Evolutionary conservation across 495 filamentous ascomycete genomes (phyloP).

Genomic region (Amphirosellinia nigrospora): DNA sequence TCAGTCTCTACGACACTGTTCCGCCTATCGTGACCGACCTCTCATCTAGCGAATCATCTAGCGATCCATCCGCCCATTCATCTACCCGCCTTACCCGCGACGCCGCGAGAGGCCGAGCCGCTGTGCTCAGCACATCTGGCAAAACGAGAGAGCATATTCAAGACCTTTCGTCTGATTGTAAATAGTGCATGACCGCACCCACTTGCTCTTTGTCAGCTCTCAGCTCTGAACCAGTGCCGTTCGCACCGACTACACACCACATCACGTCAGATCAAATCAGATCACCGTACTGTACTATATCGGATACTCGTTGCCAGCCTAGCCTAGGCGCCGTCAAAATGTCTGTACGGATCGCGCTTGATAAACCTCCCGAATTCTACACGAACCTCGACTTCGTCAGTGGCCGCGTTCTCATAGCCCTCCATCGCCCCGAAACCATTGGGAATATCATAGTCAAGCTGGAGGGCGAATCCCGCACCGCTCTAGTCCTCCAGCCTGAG

Average conservation of each 20-base stretch:
- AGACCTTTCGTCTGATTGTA: neutral
- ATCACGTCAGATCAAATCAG: no score
- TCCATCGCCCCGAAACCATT: conserved; percentile 69
- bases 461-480: conserved; percentile 84
- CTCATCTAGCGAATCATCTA: neutral
- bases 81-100: neutral
- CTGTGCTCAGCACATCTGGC: neutral
- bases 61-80: neutral
- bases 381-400: conserved; percentile 88
- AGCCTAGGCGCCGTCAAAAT: conserved; percentile 51
- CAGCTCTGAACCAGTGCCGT: neutral
- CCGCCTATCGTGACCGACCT: neutral
- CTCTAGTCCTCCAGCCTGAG: conserved; percentile 43
- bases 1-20: conserved; percentile 1
- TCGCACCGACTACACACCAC: neutral
- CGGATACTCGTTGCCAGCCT: neutral
- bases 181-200: neutral
- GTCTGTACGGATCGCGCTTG: conserved; percentile 79
- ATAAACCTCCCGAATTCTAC: conserved; percentile 75
- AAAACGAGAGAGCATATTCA: neutral
- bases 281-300: neutral
- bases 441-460: conserved; percentile 88
- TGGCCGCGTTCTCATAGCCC: conserved; percentile 66
- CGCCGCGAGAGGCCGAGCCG: neutral
- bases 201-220: neutral